Evolutionary conservation across 805 yeast species (phyloP), one percentile per base, ranked within the genome.

Genomic region (Saccharomycopsis fibuligera): DNA sequence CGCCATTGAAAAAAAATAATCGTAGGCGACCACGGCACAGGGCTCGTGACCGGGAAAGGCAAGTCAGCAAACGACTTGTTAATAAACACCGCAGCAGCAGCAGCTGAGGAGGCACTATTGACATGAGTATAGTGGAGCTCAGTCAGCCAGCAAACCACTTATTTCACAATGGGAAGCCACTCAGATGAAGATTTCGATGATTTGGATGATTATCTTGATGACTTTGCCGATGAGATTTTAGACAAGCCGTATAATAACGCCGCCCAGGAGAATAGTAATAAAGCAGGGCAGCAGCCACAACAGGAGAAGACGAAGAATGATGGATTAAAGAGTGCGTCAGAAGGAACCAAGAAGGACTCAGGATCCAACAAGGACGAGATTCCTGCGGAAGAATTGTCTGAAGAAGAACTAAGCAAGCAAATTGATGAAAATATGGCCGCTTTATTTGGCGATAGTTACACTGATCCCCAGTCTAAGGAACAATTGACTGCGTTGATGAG

Each of bases 131-230:
- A n/a, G n/a, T n/a, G n/a, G n/a, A n/a, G n/a, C n/a, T n/a, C n/a
- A n/a, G n/a, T n/a, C n/a, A n/a, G n/a, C n/a, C n/a, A n/a, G n/a
- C n/a, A n/a, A n/a, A n/a, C n/a, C n/a, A n/a, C n/a, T n/a, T n/a
- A n/a, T n/a, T n/a, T n/a, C 9, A 33, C 9, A 33, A 33, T 33
- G 37, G 37, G 37, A 9, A 9, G 17, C 17, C 6, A 16, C 19
- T 33, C 36, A 14, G 62, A 62, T 25, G 79, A 82, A 49, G 85
- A 79, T 45, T 67, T 78, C 45, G 87, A 82, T 58, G 95, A 86
- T 56, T 73, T 86, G 54, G 95, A 86, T 56, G 96, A 87, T 58
- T 71, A 87, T 51, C 70, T 91, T 45, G 96, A 89, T 51, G 96
- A 89, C 54, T 85, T 85, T 61, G 86, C 83, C 37, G 86, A 81